Conservation (phyloP, 208 protist genomes). For the Trichomonas tenax region DNA sequence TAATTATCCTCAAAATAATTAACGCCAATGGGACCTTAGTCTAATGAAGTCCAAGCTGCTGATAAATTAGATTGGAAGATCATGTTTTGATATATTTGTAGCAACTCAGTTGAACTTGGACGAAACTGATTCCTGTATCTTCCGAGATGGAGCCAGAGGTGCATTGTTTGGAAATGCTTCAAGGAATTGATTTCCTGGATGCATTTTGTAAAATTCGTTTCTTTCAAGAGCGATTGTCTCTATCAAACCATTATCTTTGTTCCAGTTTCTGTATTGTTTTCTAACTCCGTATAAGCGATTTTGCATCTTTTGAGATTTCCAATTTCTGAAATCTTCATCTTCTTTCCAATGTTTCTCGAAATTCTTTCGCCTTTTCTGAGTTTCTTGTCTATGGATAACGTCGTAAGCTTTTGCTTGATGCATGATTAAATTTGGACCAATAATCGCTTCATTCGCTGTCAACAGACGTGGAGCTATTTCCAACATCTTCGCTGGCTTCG, state of each 20-base stretch:
- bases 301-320: neutral
- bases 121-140: neutral
- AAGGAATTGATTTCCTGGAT: neutral
- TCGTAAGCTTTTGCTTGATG: neutral
- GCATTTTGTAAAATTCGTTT: neutral
- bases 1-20: no score
- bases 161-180: neutral
- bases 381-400: neutral
- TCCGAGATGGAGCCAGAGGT: neutral
- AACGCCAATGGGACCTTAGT: no score
- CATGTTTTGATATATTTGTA: no score
- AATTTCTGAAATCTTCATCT: neutral
- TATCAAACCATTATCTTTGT: neutral
- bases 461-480: neutral
- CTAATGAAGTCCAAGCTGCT: no score
- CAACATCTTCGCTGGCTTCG: neutral
- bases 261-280: neutral
- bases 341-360: neutral
- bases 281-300: neutral
- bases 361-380: neutral
- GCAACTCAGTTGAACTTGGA: neutral
- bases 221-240: neutral
- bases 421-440: neutral
- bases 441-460: neutral
- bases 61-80: no score